Evolutionary conservation across 805 yeast genomes (phyloP), one percentile per base, ranked within the genome.

Genomic region (Candida schatavii): DNA sequence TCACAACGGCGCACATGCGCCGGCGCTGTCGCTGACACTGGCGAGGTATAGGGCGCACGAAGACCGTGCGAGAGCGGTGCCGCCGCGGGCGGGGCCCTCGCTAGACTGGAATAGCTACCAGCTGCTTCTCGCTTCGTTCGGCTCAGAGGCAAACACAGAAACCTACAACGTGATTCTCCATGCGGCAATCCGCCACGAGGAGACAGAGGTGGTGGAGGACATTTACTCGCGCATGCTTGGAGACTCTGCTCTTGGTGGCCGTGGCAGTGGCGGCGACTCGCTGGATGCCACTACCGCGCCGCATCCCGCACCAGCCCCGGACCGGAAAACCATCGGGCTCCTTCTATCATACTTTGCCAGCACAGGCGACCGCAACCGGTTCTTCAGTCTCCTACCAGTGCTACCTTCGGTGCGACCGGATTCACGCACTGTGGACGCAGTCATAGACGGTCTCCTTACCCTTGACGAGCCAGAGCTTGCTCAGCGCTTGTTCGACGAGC

Each of bases 141-240:
- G 31, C 3, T 14, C n/a, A 4, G 26, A 15, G 15, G 13, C 19
- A 19, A n/a, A 44, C 15, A 43, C 53, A 9, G 57, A 50, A 22
- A 56, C 59, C 3, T 47, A 46, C 23, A 63, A 64, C 40, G 46
- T 50, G 17, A 48, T 65, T n/a, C 48, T 66, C 10, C 46, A 52
- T 30, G 51, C 49, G 34, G 67, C 70, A 1, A 46, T 62, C 5
- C 49, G 68, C 40, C 66, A 68, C 45, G 42, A 51, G 2, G 44
- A 56, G 22, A 38, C 39, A 11, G 46, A 46, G 1, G 51, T 65
- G 0, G 48, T 59, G 5, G 43, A 50, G 4, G 62, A 59, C 20
- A 29, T 47, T 5, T 25, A 30, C 7, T 7, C n/a, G 13, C 14
- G 29, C 10, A 3, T 25, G 32, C 11, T 26, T 18, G 9, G 17